Evolutionary conservation across 1,284 basidiomycete genomes (phyloP), one percentile per base, ranked within the genome.

Genomic region (Irpex sp.): DNA sequence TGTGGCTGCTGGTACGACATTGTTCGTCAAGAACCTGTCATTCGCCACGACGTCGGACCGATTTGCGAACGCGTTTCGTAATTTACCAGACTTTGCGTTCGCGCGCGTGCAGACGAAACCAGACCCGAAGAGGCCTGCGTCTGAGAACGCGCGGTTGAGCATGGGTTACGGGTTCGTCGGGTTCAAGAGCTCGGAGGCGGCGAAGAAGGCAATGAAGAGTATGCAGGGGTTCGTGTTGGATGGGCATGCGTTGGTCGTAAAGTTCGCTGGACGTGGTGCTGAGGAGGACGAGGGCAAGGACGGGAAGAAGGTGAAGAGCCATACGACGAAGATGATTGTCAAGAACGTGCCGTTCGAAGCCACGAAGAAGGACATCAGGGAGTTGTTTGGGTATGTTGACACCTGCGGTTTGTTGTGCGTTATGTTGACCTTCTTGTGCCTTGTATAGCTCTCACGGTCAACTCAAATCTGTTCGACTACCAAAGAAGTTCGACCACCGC

Each of bases 281-380:
- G 93, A 93, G 61, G 88, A 88, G 60, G 79, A 79, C 49, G 75
- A 74, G n/a, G 73, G 83, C 67, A 71, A 75, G 55, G 77, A 84
- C 74, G 75, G 81, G 66, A 68, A 75, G 66, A 74, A 72, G 64
- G 74, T 71, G n/a, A 77, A 71, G 37, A 75, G 71, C 59, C 82
- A 80, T 70, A 88, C 89, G 65, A 92, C 93, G 66, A 95, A 96
- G 83, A 88, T 98, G 81, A 85, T 98, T 56, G 93, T 98, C 70
- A 99, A 98, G 84, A 99, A 99, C 72, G 82, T 98, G 65, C 95
- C 97, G 19, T 99, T 99, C 78, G 97, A 99, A 77, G 93, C 92
- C 56, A 93, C 90, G 51, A 95, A 94, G 81, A 94, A 93, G 78
- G 97, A 99, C 68, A 83, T 99, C 19, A 83, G 92, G 60, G 90